Conservation (phyloP, 2,329 filamentous ascomycete species). For the Sphaerulina musiva region DNA sequence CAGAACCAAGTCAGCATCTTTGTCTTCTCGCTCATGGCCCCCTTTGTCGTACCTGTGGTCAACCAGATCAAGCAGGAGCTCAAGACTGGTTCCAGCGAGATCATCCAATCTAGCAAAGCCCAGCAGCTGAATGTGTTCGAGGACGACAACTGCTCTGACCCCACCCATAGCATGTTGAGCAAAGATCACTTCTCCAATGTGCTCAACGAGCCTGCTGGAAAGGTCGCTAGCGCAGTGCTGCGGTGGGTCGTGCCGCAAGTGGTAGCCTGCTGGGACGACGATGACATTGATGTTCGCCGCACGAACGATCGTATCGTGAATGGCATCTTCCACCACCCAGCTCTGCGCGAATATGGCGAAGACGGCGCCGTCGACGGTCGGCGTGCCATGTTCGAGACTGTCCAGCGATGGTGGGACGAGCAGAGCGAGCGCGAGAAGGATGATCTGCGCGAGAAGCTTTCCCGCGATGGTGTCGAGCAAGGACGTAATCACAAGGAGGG, state of each 20-base stretch:
- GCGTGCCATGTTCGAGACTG: conserved; percentile 67
- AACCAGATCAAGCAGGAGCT: conserved; percentile 81
- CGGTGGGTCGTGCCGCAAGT: conserved; percentile 81
- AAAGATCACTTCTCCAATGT: conserved; percentile 92
- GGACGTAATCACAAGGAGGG: conserved; percentile 83
- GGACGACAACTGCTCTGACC: conserved; percentile 68
- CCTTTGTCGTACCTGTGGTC: conserved; percentile 80
- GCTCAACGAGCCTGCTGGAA: conserved; percentile 81
- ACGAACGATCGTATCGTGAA: conserved; percentile 69
- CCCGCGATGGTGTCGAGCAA: conserved; percentile 66
- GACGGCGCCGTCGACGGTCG: conserved; percentile 69
- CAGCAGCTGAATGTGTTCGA: conserved; percentile 84
- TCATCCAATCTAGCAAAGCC: conserved; percentile 75
- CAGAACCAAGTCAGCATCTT: conserved; percentile 83
- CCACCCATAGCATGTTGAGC: conserved; percentile 90
- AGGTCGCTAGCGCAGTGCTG: conserved; percentile 69
- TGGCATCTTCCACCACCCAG: conserved; percentile 83
- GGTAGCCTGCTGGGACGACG: conserved; percentile 80
- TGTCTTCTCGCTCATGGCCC: conserved; percentile 85
- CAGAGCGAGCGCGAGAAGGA: conserved; percentile 58
- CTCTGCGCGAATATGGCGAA: conserved; percentile 62
- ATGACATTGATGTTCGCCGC: conserved; percentile 60
- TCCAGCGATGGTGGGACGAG: conserved; percentile 74
- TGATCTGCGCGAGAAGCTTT: conserved; percentile 66
- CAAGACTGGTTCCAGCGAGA: conserved; percentile 74